Evolutionary conservation across 352 stramenopile species (phyloP).

Genomic region (Phytophthora litchii): DNA sequence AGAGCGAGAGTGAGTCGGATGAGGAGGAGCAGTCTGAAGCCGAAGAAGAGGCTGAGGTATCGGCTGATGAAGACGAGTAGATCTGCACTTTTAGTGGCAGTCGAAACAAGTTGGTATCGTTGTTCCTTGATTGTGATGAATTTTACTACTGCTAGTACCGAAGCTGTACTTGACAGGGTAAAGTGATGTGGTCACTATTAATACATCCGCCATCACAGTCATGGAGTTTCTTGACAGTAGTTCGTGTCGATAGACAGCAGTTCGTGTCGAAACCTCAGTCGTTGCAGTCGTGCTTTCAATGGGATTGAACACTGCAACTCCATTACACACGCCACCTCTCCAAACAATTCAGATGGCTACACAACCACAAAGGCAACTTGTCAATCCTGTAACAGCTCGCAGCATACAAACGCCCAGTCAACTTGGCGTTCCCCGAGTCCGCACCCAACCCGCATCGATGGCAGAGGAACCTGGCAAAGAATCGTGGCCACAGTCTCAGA

Average conservation of each 20-base stretch:
- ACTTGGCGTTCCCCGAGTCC: neutral
- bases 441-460: conserved; percentile 17
- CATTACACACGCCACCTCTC: conserved; percentile 6
- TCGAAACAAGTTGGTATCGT: conserved; percentile 1
- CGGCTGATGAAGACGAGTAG: conserved; percentile 23
- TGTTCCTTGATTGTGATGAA: too few species aligned
- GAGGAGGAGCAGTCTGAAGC: conserved; percentile 25
- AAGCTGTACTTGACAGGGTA: too few species aligned
- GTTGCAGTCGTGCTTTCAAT: neutral
- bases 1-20: conserved; percentile 33
- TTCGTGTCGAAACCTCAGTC: conserved; percentile 17
- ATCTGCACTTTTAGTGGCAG: neutral
- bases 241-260: too few species aligned
- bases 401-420: conserved; percentile 8
- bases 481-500: conserved; percentile 13
- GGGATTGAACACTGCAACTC: neutral
- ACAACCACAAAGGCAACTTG: too few species aligned
- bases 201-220: conserved; percentile 6
- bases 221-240: neutral
- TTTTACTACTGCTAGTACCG: too few species aligned
- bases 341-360: conserved; percentile 9
- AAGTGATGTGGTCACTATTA: too few species aligned
- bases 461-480: neutral
- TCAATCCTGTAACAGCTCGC: neutral
- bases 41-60: conserved; percentile 22